Percentiles rank a stretch among this genome's conserved stretches.
Conservation (phyloP, 1,284 basidiomycete genomes). For the Pterula multifida region DNA sequence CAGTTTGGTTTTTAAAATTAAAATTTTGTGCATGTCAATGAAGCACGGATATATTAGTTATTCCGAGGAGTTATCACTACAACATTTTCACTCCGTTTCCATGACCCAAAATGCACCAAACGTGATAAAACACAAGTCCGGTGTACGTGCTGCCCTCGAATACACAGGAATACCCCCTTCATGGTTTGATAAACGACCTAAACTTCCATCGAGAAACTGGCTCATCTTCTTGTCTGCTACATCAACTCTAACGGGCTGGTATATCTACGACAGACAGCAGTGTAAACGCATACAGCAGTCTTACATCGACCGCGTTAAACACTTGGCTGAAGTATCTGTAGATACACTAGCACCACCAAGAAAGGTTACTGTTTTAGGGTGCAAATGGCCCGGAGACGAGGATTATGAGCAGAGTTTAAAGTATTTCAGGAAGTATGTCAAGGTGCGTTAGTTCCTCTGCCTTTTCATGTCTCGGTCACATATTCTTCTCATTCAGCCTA, state of each 20-base stretch:
- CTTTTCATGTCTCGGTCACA: slow-evolving; percentile 8
- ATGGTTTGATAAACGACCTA: slow-evolving; percentile 67
- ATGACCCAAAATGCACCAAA: background rate
- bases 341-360: slow-evolving; percentile 61
- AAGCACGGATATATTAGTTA: too few relatives aligned
- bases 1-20: too few relatives aligned
- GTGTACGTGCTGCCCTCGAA: slow-evolving; percentile 38
- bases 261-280: slow-evolving; percentile 76
- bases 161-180: slow-evolving; percentile 60
- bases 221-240: slow-evolving; percentile 80
- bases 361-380: slow-evolving; percentile 79
- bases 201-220: slow-evolving; percentile 86
- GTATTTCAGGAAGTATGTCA: slow-evolving; percentile 94
- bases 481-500: slow-evolving; percentile 44
- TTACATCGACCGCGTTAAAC: slow-evolving; percentile 73
- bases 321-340: slow-evolving; percentile 60
- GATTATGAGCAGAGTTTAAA: slow-evolving; percentile 75
- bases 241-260: slow-evolving; percentile 59
- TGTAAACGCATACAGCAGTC: slow-evolving; percentile 67
- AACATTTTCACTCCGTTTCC: background rate
- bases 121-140: slow-evolving; percentile 19
- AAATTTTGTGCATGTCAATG: too few relatives aligned
- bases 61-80: too few relatives aligned
- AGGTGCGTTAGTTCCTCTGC: slow-evolving; percentile 43
- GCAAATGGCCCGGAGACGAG: slow-evolving; percentile 91